Evolutionary conservation across 768 basidiomycete genomes (phyloP).

Genomic region (Russula griseocarnosa): DNA sequence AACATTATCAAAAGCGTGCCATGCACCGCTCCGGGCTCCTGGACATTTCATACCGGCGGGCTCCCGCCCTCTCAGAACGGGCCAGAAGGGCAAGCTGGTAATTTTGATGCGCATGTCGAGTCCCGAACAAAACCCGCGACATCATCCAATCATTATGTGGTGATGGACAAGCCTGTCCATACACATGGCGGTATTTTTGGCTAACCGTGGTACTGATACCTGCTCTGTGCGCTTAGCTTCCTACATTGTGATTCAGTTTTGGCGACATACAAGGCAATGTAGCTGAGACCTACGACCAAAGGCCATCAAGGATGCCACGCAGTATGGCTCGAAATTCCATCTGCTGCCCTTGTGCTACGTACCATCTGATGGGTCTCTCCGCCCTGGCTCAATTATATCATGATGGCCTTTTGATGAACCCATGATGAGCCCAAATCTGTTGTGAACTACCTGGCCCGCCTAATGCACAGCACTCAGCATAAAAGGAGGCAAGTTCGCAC

Average conservation of each 20-base stretch:
- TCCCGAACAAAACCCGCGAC: not conserved
- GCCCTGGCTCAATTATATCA: not conserved
- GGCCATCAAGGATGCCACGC: not conserved
- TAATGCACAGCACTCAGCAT: not conserved
- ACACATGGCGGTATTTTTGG: not conserved
- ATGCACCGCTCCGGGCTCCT: too few relatives aligned
- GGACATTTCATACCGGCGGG: not conserved
- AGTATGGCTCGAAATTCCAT: not conserved
- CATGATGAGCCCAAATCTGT: not conserved
- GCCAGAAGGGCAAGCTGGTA: not conserved
- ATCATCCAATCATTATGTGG: not conserved
- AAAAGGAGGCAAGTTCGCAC: not conserved
- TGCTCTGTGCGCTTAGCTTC: not conserved
- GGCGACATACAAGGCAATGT: too few relatives aligned
- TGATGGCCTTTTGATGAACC: not conserved
- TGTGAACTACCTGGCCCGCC: not conserved
- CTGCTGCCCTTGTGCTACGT: not conserved
- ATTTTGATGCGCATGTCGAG: too few relatives aligned
- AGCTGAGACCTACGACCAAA: too few relatives aligned
- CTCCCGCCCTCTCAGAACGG: too few relatives aligned
- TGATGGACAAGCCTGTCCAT: not conserved
- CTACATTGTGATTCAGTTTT: too few relatives aligned
- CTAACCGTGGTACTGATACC: not conserved
- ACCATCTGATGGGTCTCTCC: not conserved
- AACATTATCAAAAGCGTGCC: too few relatives aligned